phyloP scores from a whole-genome alignment of 192 early-diverging fungal species.

The Coemansia sp. region DNA sequence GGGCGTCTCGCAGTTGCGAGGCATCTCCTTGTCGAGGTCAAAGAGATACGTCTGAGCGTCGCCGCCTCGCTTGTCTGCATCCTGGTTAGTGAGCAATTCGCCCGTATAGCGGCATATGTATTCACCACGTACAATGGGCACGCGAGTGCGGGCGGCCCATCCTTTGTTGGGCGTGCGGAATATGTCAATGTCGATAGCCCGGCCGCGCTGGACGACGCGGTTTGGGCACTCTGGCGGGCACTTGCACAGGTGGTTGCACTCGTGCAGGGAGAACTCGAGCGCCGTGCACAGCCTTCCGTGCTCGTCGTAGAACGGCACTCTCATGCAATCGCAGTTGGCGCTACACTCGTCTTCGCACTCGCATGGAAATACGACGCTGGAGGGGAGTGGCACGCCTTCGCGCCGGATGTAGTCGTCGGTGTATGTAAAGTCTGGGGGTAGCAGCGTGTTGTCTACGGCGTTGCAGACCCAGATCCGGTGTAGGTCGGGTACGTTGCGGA shows the following conservation, averaged over 20 bases:
- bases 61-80: slow-evolving; percentile 65
- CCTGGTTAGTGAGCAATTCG: slow-evolving; percentile 79
- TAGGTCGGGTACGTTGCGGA: slow-evolving; percentile 12
- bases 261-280: slow-evolving; percentile 27
- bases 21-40: slow-evolving; percentile 73
- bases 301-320: slow-evolving; percentile 41
- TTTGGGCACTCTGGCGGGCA: slow-evolving; percentile 52
- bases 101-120: slow-evolving; percentile 98
- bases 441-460: slow-evolving; percentile 22
- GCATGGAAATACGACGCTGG: slow-evolving; percentile 45
- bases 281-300: slow-evolving; percentile 38
- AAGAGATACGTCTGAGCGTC: slow-evolving; percentile 56
- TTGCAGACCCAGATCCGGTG: slow-evolving; percentile 44
- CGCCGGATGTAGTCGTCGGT: slow-evolving; percentile 40
- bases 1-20: slow-evolving; percentile 84
- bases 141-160: slow-evolving; percentile 44
- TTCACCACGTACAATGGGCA: slow-evolving; percentile 49
- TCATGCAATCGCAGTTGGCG: slow-evolving; percentile 39
- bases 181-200: slow-evolving; percentile 31
- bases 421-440: slow-evolving; percentile 31
- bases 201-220: slow-evolving; percentile 50
- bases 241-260: slow-evolving; percentile 46
- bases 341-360: slow-evolving; percentile 26
- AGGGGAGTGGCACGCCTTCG: slow-evolving; percentile 30
- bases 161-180: slow-evolving; percentile 36